phyloP scores from a whole-genome alignment of 768 basidiomycete genomes.

The Auriculariales sp. region DNA sequence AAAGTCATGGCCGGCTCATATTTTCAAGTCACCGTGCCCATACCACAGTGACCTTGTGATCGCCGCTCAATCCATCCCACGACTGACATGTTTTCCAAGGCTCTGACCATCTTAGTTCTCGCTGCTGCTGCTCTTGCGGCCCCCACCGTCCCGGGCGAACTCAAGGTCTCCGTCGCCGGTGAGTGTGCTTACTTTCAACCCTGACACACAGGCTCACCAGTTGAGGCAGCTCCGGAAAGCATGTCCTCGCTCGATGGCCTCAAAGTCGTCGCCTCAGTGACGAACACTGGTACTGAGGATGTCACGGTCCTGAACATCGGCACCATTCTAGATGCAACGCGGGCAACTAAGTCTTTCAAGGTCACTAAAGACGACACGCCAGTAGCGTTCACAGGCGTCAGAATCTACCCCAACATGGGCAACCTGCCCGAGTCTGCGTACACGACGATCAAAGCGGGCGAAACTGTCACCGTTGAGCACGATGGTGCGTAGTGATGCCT shows the following conservation, averaged over 20 bases:
- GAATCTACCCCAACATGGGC: conserved; percentile 18
- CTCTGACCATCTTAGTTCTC: not conserved
- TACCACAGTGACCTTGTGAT: no score
- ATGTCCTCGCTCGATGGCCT: conserved; percentile 25
- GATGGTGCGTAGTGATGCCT: conserved; percentile 16
- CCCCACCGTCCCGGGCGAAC: not conserved
- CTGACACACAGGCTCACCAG: no score
- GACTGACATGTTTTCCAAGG: conserved; percentile 1
- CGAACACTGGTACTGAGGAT: conserved; percentile 23
- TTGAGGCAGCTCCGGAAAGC: conserved; percentile 3
- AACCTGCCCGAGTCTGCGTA: conserved; percentile 26
- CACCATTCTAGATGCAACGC: conserved; percentile 28
- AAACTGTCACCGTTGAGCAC: conserved; percentile 24
- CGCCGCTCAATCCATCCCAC: no score
- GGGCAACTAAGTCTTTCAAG: conserved; percentile 29
- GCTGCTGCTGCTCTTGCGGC: not conserved
- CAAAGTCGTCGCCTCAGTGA: conserved; percentile 26
- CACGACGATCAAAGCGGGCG: conserved; percentile 23
- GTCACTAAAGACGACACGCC: conserved; percentile 24
- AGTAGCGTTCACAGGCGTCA: conserved; percentile 29
- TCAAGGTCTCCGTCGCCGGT: not conserved
- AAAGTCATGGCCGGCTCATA: no score
- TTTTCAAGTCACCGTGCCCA: no score
- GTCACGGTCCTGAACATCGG: conserved; percentile 31
- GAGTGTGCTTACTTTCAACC: no score